Base-by-base conservation (phyloP, 352 stramenopile species). In the Aphanomyces astaci region DNA sequence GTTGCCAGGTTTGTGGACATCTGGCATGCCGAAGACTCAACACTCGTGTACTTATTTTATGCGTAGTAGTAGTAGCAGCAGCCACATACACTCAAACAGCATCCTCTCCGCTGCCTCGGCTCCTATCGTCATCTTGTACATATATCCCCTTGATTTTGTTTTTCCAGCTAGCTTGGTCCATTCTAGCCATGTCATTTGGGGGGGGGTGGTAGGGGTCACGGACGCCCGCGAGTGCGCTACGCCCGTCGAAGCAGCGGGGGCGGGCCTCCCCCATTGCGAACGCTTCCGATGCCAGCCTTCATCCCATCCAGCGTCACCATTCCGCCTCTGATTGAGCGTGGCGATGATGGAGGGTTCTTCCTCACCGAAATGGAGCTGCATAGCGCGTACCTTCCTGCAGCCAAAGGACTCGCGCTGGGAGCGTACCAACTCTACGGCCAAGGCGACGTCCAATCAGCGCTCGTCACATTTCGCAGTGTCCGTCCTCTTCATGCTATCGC, bases 321-420 rank as follows among this genome's bases (percentile, higher is more conserved):
- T 10, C 11, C n/a, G 11, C n/a, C 48, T 1, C 27, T n/a, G 10
- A 10, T 55, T 7, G 27, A 69, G n/a, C 19, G 7, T n/a, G n/a
- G 11, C 43, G 30, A 71, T 10, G 54, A 71, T 11, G 24, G 11
- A 3, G 52, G 46, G 17, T 63, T 87, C 60, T 93, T 93, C 69
- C 73, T 93, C 48, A 93, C 84, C 1, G 84, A 90, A 45, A 59
- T 91, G 25, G 81, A 89, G 73, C 46, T 19, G 74, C 67, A 36
- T 62, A 76, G 22, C 56, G 51, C 1, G 62, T 64, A 45, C 72
- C 64, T 64, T 40, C 48, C 71, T 0, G 72, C 90, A 36, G 81
- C 81, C 2, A 45, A 69, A 1, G 63, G 74, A 19, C 57, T 93
- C 4, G 78, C 79, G 0, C 66, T 73, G 0, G 84, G 76, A 3